A percentile compares a stretch with the other conserved stretches of the same genome.
phyloP scores from a whole-genome alignment of 257 asterid genomes.

The Linaria vulgaris region DNA sequence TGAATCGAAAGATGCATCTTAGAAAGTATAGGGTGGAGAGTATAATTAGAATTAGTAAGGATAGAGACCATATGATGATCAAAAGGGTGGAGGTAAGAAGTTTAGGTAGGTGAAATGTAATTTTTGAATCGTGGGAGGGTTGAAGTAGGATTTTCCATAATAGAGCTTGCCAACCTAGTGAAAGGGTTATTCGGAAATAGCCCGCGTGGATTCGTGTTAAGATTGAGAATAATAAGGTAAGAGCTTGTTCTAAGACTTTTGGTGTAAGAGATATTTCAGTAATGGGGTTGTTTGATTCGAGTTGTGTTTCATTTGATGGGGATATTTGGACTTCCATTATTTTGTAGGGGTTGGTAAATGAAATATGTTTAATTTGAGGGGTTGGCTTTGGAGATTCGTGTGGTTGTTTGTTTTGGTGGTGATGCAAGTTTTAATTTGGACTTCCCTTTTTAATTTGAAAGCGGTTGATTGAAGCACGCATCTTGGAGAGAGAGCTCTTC shows the following conservation, averaged over 20 bases:
- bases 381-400: too few relatives aligned
- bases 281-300: too few relatives aligned
- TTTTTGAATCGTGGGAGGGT: slow-evolving; percentile 24
- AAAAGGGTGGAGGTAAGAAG: slow-evolving; percentile 23
- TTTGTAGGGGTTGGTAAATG: not conserved
- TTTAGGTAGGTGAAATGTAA: slow-evolving; percentile 27
- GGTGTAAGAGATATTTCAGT: not conserved
- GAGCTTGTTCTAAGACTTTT: not conserved
- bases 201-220: slow-evolving; percentile 59
- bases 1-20: slow-evolving; percentile 46
- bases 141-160: slow-evolving; percentile 61
- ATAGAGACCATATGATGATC: slow-evolving; percentile 42
- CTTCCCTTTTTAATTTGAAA: too few relatives aligned
- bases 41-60: slow-evolving; percentile 35
- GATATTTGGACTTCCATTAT: slow-evolving; percentile 13
- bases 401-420: too few relatives aligned
- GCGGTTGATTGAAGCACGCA: not conserved
- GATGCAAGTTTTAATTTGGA: too few relatives aligned
- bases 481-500: not conserved
- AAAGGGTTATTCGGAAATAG: slow-evolving; percentile 57
- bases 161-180: slow-evolving; percentile 56
- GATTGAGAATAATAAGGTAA: slow-evolving; percentile 20
- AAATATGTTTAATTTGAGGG: too few relatives aligned
- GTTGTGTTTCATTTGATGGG: not conserved
- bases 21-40: slow-evolving; percentile 50